Percentiles rank a stretch among this genome's conserved stretches.
Conservation (phyloP, 805 yeast genomes). For the Candida succiphila region DNA sequence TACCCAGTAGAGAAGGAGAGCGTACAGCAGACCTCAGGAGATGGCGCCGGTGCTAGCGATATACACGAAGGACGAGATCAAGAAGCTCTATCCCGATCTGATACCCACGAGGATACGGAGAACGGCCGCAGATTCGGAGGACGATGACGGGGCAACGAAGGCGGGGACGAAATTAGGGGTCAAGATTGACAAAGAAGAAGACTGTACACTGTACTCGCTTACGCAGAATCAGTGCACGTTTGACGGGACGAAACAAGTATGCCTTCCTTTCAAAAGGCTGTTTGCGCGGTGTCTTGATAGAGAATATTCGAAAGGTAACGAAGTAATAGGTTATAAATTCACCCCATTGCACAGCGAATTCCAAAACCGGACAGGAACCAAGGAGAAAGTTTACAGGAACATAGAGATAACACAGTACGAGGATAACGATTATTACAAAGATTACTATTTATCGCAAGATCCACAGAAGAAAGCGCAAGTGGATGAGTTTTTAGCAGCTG, state of each 20-base stretch:
- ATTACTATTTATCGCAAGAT: slow-evolving; percentile 3
- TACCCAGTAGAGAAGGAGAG: no score
- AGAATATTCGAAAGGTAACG: slow-evolving; percentile 10
- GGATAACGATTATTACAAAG: slow-evolving; percentile 22
- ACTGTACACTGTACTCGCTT: slow-evolving; percentile 25
- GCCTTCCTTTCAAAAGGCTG: slow-evolving; percentile 38
- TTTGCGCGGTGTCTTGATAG: slow-evolving; percentile 31
- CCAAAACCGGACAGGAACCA: slow-evolving; percentile 1
- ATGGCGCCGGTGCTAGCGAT: slow-evolving; percentile 48
- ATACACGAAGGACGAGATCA: slow-evolving; percentile 26
- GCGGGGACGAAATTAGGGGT: no score
- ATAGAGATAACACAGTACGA: slow-evolving; percentile 27
- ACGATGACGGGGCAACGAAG: no score
- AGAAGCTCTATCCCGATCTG: slow-evolving; percentile 13
- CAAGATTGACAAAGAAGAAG: slow-evolving; percentile 4
- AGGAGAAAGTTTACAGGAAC: slow-evolving; percentile 12
- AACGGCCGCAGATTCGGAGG: no score
- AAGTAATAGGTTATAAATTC: slow-evolving; percentile 19
- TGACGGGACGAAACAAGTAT: slow-evolving; percentile 29
- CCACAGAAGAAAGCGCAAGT: slow-evolving; percentile 7
- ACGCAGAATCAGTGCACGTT: slow-evolving; percentile 39
- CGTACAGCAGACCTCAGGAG: no score
- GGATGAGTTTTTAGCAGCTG: slow-evolving; percentile 21
- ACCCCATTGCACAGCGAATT: slow-evolving; percentile 13
- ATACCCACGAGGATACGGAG: slow-evolving; percentile 12